phyloP scores from a whole-genome alignment of 768 basidiomycete genomes.

The Gymnopilus junonius region DNA sequence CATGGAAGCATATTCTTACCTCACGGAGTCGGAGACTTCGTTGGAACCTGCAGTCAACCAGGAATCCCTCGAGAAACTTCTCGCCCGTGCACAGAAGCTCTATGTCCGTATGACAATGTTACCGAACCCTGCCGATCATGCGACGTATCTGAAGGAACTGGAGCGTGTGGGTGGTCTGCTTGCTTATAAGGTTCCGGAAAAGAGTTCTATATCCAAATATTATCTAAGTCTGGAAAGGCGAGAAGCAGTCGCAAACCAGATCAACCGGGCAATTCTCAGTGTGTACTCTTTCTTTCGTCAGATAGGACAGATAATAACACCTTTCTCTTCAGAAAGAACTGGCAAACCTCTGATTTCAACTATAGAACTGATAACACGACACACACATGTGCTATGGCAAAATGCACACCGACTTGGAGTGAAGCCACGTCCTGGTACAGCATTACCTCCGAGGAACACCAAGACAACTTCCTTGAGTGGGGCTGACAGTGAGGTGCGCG shows the following conservation, averaged over 20 bases:
- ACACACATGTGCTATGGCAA: conserved; percentile 67
- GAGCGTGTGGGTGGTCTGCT: conserved; percentile 76
- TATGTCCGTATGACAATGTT: conserved; percentile 65
- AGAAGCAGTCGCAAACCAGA: conserved; percentile 84
- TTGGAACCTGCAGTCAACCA: conserved; percentile 18
- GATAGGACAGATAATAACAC: neutral
- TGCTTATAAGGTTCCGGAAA: conserved; percentile 83
- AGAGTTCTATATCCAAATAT: conserved; percentile 74
- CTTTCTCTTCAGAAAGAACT: conserved; percentile 47
- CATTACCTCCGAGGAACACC: conserved; percentile 42
- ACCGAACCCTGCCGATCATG: conserved; percentile 55
- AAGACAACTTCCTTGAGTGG: conserved; percentile 34
- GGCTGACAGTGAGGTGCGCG: conserved; percentile 41
- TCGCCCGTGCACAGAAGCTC: conserved; percentile 68
- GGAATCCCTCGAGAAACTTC: conserved; percentile 45
- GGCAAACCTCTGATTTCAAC: conserved; percentile 58
- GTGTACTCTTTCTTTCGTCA: conserved; percentile 32
- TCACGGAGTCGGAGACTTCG: conserved; percentile 9
- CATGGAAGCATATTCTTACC: conserved; percentile 15
- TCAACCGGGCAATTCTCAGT: conserved; percentile 88
- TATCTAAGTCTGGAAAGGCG: conserved; percentile 78
- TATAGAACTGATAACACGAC: conserved; percentile 67
- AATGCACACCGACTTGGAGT: conserved; percentile 53
- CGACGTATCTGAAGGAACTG: conserved; percentile 70
- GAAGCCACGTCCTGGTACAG: conserved; percentile 52